Evolutionary conservation across 768 basidiomycete genomes (phyloP).

Genomic region (Cantharellus cinnabarinus): DNA sequence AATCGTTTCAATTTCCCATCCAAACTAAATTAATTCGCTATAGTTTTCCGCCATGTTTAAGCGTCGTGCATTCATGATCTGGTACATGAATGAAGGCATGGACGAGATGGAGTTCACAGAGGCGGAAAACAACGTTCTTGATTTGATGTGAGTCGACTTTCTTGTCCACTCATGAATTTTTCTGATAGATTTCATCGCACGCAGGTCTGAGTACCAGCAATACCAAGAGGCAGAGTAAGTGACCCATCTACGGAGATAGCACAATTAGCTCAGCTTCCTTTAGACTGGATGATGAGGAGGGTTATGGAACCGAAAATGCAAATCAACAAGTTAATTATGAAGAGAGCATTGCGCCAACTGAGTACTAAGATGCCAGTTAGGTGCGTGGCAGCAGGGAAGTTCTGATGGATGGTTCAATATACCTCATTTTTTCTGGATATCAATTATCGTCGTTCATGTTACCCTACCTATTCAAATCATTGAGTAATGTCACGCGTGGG

Average conservation of each 20-base stretch:
- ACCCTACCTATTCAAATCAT: too few relatives aligned
- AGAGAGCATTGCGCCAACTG: slow-evolving; percentile 7
- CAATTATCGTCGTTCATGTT: too few relatives aligned
- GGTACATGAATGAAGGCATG: slow-evolving; percentile 88
- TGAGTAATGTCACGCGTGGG: neutral
- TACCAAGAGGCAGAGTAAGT: slow-evolving; percentile 10
- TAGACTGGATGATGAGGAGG: slow-evolving; percentile 7
- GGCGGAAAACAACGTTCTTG: slow-evolving; percentile 63
- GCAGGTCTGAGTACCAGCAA: slow-evolving; percentile 74
- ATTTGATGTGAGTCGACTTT: slow-evolving; percentile 46
- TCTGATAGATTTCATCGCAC: slow-evolving; percentile 4
- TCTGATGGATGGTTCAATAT: neutral
- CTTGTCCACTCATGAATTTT: slow-evolving; percentile 2
- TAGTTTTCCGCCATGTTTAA: slow-evolving; percentile 70
- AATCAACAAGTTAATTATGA: slow-evolving; percentile 3
- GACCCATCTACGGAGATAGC: neutral
- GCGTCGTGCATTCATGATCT: slow-evolving; percentile 69
- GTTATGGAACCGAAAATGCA: neutral
- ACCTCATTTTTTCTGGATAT: too few relatives aligned
- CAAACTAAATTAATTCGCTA: slow-evolving; percentile 4
- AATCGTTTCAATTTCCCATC: neutral
- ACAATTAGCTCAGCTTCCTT: neutral
- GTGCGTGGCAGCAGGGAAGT: neutral
- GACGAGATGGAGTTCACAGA: slow-evolving; percentile 68
- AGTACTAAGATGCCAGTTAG: neutral